Base-by-base conservation (phyloP, 768 basidiomycete species). In the Macrolepiota dolichaula region DNA sequence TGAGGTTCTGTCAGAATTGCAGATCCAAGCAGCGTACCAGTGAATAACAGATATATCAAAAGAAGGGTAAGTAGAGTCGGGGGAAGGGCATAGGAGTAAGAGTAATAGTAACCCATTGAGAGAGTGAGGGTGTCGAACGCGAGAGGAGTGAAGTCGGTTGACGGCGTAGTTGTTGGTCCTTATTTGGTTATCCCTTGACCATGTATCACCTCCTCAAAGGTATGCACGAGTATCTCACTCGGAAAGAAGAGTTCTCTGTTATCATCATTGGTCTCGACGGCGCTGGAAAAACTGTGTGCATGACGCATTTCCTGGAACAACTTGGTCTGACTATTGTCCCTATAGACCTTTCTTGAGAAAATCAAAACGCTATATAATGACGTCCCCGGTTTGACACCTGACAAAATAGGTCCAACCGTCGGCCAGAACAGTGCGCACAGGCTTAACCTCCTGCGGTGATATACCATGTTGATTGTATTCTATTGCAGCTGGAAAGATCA, bases 171-270 rank as follows among this genome's bases (percentile, higher is more conserved):
- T 70, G 64, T 70, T 73, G 66, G 62, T 52, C 60, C n/a, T 49
- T 70, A 64, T 68, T 71, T 70, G 66, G 55, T 59, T 67, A 38
- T 35, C 35, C 44, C 51, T 60, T 51, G 60, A 62, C 65, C 65
- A 96, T 97, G 96, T 98, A 96, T 74, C 94, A 97, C 73, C 84
- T 98, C 37, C 82, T 98, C 71, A 93, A 92, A 68, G 96, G 96
- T 37, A 78, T 97, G 3, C 90, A 97, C 74, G 89, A 92, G 72
- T 87, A 95, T 74, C 74, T 98, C 35, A 98, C 93, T 22, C 91
- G 91, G 70, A 92, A 90, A 70, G 87, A 92, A 62, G 93, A 96
- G 67, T 98, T 96, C 71, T 94, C 92, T 10, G 88, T 98, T 27
- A 92, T 98, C 55, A 97, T 98, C 70, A 87, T 98, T 57, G 96